Evolutionary conservation across 1,139 yeast species (phyloP).

Genomic region (Sugiyamaella neomexicana): DNA sequence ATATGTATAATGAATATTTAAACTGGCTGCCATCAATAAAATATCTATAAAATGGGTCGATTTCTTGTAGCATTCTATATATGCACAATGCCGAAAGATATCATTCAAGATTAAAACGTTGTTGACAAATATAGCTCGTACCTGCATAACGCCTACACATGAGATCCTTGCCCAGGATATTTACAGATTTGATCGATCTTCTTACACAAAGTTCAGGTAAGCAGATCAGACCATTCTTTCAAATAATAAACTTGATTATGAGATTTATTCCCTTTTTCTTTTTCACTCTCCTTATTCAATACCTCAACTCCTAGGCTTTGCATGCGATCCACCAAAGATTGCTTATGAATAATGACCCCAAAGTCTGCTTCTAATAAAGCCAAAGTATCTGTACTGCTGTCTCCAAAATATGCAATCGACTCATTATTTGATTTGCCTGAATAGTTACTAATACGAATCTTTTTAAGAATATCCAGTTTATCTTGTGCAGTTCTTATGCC

Average conservation of each 20-base stretch:
- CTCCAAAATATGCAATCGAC: constrained; percentile 57
- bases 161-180: neutral
- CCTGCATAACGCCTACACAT: neutral
- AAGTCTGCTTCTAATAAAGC: constrained; percentile 51
- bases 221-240: constrained; percentile 17
- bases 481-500: constrained; percentile 58
- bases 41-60: too few species aligned
- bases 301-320: constrained; percentile 22
- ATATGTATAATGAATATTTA: too few species aligned
- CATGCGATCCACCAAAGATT: constrained; percentile 19
- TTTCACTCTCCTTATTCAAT: neutral
- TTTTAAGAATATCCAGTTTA: constrained; percentile 44
- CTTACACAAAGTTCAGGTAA: neutral
- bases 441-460: constrained; percentile 26
- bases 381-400: constrained; percentile 62
- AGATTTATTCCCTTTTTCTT: neutral
- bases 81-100: too few species aligned
- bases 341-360: constrained; percentile 49
- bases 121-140: too few species aligned
- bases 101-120: too few species aligned
- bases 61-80: too few species aligned
- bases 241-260: constrained; percentile 11
- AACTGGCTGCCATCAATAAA: too few species aligned
- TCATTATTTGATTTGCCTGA: constrained; percentile 11
- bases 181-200: neutral